Percentiles rank a stretch among this genome's conserved stretches.
Evolutionary conservation across 352 stramenopile genomes (phyloP).

Genomic region (Phytopythium mirpurense): DNA sequence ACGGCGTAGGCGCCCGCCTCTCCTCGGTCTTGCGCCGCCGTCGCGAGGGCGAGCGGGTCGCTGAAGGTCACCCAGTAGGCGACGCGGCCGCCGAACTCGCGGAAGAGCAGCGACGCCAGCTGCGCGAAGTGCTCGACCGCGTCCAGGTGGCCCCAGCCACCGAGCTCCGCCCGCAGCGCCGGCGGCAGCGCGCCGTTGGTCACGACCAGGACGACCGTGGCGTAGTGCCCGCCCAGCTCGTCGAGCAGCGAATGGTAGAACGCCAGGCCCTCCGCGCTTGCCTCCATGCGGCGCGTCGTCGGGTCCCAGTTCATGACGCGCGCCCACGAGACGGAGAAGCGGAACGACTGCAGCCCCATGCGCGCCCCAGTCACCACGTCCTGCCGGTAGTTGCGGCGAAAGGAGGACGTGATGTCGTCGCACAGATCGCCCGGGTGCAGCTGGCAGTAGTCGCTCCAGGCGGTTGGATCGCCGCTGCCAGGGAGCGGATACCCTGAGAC

Average conservation of each 20-base stretch:
- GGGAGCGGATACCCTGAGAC: slow-evolving; percentile 15
- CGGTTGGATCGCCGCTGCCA: neutral
- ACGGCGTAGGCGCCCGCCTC: slow-evolving; percentile 41
- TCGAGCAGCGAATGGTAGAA: slow-evolving; percentile 93
- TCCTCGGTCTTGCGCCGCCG: slow-evolving; percentile 83
- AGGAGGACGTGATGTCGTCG: slow-evolving; percentile 86
- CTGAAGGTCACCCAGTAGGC: slow-evolving; percentile 96
- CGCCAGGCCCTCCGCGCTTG: slow-evolving; percentile 73
- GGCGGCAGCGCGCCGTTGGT: slow-evolving; percentile 96
- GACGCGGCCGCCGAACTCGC: slow-evolving; percentile 88
- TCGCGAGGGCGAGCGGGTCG: slow-evolving; percentile 87
- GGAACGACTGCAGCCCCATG: slow-evolving; percentile 88
- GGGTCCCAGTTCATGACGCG: slow-evolving; percentile 77
- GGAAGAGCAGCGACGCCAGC: slow-evolving; percentile 90
- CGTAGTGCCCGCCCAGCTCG: slow-evolving; percentile 50
- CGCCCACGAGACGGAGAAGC: slow-evolving; percentile 90
- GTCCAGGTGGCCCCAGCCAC: slow-evolving; percentile 57
- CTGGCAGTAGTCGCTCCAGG: neutral
- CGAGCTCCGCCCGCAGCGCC: slow-evolving; percentile 70
- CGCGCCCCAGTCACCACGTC: slow-evolving; percentile 90
- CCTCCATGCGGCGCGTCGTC: slow-evolving; percentile 19
- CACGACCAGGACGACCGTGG: slow-evolving; percentile 90
- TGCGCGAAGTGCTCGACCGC: slow-evolving; percentile 74
- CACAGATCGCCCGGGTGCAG: slow-evolving; percentile 62
- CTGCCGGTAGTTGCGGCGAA: slow-evolving; percentile 82